Base-by-base conservation (phyloP, 140 eudicot species). In the Cichorium intybus region DNA sequence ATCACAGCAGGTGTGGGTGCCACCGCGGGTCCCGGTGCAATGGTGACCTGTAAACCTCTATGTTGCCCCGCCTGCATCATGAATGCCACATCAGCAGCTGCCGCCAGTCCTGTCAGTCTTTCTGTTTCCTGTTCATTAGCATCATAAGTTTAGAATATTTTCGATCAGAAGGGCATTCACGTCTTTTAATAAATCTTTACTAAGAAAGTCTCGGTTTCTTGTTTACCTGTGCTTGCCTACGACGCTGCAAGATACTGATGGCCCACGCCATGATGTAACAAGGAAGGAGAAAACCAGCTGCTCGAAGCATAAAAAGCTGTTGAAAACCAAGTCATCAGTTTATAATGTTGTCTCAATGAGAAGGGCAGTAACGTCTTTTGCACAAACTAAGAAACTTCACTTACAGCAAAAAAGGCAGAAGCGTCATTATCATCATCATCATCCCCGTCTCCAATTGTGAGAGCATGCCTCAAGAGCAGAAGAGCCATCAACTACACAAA, bases 211-310 rank as follows among this genome's bases (percentile, higher is more conserved):
- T n/a, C n/a, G n/a, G n/a, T n/a, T n/a, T n/a, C n/a, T n/a, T n/a
- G n/a, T n/a, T n/a, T 43, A 84, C 95, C 92, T 87, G 95, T 77
- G 82, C 84, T 67, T 84, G 86, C 74, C 96, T 84, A 37, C 89
- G 80, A 11, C 81, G 88, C 41, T 84, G 92, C 75, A 84, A 64
- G 77, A 87, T 75, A 60, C 91, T 81, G 56, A 87, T 76, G 15
- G 88, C 95, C 95, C 95, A 87, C n/a, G 86, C 91, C 86, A 87
- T 81, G 56, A 87, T 75, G 79, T 87, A 87, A 78, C 91, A 87
- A 24, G 96, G 89, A 63, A 87, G 89, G 48, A 87, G 96, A 70
- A 87, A 84, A 55, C 96, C 89, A 53, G 86, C 84, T 70, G 85
- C 96, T 24, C 96, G 86, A 48, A 87, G 92, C 77, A 87, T 56